Percentiles rank a stretch among this genome's conserved stretches.
Evolutionary conservation across 2,329 filamentous ascomycete species (phyloP).

Genomic region (Ceratocystis alfenasii): DNA sequence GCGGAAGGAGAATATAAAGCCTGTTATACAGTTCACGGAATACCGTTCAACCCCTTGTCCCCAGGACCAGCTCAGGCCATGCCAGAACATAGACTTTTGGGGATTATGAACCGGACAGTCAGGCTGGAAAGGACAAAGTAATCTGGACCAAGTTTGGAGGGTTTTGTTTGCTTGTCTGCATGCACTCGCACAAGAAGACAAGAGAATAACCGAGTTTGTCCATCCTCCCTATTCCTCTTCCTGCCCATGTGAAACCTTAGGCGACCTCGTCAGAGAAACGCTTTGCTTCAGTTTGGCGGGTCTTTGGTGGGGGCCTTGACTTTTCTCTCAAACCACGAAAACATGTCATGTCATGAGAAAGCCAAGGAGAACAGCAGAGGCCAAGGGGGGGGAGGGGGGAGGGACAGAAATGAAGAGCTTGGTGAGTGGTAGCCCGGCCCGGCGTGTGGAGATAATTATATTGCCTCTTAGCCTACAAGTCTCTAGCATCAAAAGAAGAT

Average conservation of each 20-base stretch:
- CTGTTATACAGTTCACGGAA: too few species aligned
- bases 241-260: conserved; percentile 1
- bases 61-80: too few species aligned
- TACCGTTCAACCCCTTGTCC: too few species aligned
- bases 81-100: too few species aligned
- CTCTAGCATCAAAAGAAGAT: too few species aligned
- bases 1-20: neutral
- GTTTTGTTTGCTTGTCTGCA: neutral
- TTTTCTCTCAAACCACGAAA: neutral
- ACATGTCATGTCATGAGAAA: neutral
- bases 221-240: neutral
- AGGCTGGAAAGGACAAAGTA: neutral
- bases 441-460: too few species aligned
- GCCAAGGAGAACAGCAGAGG: neutral
- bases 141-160: neutral
- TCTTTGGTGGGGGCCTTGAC: neutral
- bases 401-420: neutral
- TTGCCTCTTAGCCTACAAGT: too few species aligned
- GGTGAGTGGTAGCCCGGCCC: too few species aligned
- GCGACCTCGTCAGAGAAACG: conserved; percentile 7
- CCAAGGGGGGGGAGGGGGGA: neutral
- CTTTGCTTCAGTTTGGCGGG: conserved; percentile 6
- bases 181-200: neutral
- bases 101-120: too few species aligned
- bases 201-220: neutral